Evolutionary conservation across 192 early-diverging fungal genomes (phyloP).

Genomic region (Borealophlyctis nickersoniae): DNA sequence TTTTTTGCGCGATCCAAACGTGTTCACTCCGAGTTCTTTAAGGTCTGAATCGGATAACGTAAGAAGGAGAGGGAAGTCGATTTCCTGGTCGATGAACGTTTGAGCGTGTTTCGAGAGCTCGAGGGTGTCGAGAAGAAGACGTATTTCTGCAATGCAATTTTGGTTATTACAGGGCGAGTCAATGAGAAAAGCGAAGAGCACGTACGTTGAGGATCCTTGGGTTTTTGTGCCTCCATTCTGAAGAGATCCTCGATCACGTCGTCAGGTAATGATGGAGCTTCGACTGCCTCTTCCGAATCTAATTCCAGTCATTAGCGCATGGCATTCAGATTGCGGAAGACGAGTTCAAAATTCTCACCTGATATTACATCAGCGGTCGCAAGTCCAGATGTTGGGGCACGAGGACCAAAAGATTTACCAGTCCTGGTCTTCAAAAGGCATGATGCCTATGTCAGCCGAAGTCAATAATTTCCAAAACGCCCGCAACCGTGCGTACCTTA

Average conservation of each 20-base stretch:
- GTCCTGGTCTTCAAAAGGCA: too few species aligned
- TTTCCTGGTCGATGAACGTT: constrained; percentile 47
- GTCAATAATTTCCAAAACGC: too few species aligned
- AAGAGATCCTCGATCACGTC: constrained; percentile 34
- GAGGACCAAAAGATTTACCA: too few species aligned
- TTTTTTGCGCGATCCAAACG: constrained; percentile 51
- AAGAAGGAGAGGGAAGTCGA: constrained; percentile 48
- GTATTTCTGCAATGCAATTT: too few species aligned
- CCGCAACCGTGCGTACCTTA: too few species aligned
- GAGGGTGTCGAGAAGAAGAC: constrained; percentile 33
- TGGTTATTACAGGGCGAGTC: too few species aligned
- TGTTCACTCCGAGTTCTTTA: constrained; percentile 45
- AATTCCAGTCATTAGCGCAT: too few species aligned
- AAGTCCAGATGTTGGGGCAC: too few species aligned
- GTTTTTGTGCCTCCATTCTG: constrained; percentile 20
- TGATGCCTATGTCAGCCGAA: too few species aligned
- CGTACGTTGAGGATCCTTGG: constrained; percentile 29
- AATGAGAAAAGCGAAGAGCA: neutral
- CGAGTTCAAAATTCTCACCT: too few species aligned
- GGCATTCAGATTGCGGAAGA: too few species aligned
- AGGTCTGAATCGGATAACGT: constrained; percentile 45
- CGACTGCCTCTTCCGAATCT: constrained; percentile 12
- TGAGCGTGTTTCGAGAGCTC: constrained; percentile 37
- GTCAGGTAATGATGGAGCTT: constrained; percentile 12
- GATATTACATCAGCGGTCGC: too few species aligned